Base-by-base conservation (phyloP, 352 stramenopile species). In the Thraustotheca clavata region DNA sequence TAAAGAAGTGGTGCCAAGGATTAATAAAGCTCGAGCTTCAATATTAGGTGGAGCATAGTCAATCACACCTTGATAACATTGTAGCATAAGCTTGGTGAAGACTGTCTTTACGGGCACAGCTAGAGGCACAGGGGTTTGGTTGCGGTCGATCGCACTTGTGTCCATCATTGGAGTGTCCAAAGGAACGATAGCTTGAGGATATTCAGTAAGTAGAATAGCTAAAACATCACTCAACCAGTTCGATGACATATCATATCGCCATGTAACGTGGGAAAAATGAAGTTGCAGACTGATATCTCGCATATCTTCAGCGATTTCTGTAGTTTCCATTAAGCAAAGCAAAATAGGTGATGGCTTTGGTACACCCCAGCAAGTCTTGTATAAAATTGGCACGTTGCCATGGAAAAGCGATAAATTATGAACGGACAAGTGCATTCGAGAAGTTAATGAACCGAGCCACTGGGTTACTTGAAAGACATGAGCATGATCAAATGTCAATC, bases 11-110 rank as follows among this genome's bases (percentile, higher is more conserved):
- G 83, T 89, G 4, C 84, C 84, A 7, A 94, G 66, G 38, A 90
- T 71, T 31, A 95, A 48, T 39, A 95, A 87, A 6, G 60, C 60
- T 7, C 61, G 27, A 4, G 65, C 16, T 11, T 49, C 26, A 11
- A 70, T 61, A 9, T 26, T 36, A 8, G 86, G 63, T 32, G 86
- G 86, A 11, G 83, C 74, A 47, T 95, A 95, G 67, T 95, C 86
- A 5, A 92, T 67, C 7, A 91, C 62, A 20, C 77, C 78, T 52
- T 95, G 79, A 61, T 93, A 94, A 16, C 91, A 83, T 47, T 90
- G 90, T 29, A 95, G 75, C 36, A 89, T 88, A 0, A 95, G 75
- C 69, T 95, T 95, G 9, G 86, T 95, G 59, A 95, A 95, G 5
- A 93, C 76, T 6, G 83, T 91, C 62, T 92, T 93, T 3, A 76